Conservation (phyloP, 2,329 filamentous ascomycete species). For the Botryosphaeria dothidea region DNA sequence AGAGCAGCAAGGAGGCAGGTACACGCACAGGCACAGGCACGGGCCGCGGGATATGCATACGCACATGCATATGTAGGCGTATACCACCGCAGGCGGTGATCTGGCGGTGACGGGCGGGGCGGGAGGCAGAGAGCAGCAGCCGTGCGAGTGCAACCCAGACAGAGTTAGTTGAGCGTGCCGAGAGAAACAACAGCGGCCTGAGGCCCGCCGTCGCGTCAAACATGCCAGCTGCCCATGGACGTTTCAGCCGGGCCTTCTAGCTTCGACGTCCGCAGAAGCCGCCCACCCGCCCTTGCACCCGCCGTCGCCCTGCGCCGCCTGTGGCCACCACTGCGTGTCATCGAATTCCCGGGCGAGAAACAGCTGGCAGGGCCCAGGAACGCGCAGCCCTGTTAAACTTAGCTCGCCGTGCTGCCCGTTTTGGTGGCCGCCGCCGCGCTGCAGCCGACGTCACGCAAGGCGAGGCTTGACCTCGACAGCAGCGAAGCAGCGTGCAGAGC, state of each 20-base stretch:
- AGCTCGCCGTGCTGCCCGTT: not conserved
- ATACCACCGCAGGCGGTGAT: not conserved
- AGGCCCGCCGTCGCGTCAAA: not conserved
- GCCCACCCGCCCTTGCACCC: not conserved
- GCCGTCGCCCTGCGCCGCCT: not conserved
- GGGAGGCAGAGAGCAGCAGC: not conserved
- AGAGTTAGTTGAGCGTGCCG: not conserved
- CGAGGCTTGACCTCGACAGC: not conserved
- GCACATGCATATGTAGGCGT: not conserved
- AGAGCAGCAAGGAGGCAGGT: not conserved
- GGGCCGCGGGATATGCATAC: not conserved
- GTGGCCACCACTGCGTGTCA: not conserved
- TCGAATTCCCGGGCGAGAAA: not conserved
- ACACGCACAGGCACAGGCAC: not conserved
- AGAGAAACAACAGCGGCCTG: not conserved
- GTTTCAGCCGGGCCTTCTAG: not conserved
- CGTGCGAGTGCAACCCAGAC: slow-evolving; percentile 9
- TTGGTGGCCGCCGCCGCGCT: not conserved
- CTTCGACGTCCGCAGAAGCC: not conserved
- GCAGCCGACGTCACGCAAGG: slow-evolving; percentile 3
- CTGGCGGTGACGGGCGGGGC: slow-evolving; percentile 1
- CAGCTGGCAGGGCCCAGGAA: not conserved
- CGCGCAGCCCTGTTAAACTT: not conserved
- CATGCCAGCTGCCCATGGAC: not conserved
- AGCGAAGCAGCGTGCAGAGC: not conserved